Conservation (phyloP, 2,329 filamentous ascomycete genomes). For the Penicillium sp. region DNA sequence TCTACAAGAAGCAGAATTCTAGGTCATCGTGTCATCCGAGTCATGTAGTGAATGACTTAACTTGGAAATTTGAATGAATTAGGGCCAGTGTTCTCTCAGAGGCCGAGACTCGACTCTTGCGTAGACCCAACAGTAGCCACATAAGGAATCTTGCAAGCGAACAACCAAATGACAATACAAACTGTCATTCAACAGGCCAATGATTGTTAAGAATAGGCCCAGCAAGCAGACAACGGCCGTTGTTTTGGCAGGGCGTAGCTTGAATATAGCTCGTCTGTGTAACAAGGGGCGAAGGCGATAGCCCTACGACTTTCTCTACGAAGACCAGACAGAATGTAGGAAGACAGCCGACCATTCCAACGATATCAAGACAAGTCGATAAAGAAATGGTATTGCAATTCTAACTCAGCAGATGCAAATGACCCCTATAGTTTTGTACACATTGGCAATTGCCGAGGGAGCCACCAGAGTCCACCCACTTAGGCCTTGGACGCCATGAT, state of each 20-base stretch:
- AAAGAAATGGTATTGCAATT: constrained; percentile 41
- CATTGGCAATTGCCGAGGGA: constrained; percentile 36
- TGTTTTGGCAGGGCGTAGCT: not conserved
- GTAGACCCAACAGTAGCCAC: too few relatives aligned
- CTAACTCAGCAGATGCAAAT: constrained; percentile 40
- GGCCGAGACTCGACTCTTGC: too few relatives aligned
- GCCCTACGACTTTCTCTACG: not conserved
- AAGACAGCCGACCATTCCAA: not conserved
- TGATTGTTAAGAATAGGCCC: too few relatives aligned
- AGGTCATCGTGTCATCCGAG: not conserved
- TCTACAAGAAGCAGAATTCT: not conserved
- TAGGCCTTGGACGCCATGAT: constrained; percentile 45
- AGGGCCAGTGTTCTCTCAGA: too few relatives aligned
- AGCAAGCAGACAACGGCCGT: too few relatives aligned
- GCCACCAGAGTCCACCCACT: constrained; percentile 37
- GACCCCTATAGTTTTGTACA: constrained; percentile 45
- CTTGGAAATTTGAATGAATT: too few relatives aligned
- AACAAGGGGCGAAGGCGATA: not conserved
- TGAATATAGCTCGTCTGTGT: too few relatives aligned
- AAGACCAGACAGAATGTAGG: not conserved
- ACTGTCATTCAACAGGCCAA: too few relatives aligned
- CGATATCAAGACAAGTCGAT: not conserved
- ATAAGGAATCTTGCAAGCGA: too few relatives aligned
- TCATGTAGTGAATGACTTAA: not conserved
- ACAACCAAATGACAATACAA: too few relatives aligned